phyloP scores from a whole-genome alignment of 441 rosid genomes.

The Euphorbia corollata region DNA sequence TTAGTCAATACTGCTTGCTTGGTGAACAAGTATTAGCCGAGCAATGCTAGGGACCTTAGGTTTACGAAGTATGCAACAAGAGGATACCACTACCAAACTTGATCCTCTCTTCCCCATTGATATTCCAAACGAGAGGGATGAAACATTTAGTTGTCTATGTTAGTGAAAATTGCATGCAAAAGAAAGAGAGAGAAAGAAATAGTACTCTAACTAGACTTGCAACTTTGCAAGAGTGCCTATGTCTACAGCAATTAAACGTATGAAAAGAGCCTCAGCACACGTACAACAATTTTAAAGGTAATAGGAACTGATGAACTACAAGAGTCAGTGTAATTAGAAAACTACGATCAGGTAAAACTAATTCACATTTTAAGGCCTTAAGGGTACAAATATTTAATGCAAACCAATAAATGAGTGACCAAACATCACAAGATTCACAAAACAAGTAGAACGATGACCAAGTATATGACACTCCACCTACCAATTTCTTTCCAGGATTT shows the following conservation, averaged over 20 bases:
- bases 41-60: neutral
- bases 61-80: neutral
- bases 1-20: neutral
- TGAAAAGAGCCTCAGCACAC: neutral
- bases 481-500: constrained; percentile 65
- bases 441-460: neutral
- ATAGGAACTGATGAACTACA: neutral
- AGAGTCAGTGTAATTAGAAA: neutral
- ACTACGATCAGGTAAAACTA: neutral
- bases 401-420: neutral
- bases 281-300: neutral
- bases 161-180: neutral
- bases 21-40: neutral
- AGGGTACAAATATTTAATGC: neutral
- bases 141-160: neutral
- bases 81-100: neutral
- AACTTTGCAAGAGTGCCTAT: neutral
- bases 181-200: neutral
- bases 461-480: constrained; percentile 19
- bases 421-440: constrained; percentile 5
- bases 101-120: neutral
- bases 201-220: neutral
- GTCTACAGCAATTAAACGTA: neutral
- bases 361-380: neutral
- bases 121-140: neutral